Evolutionary conservation across 345 rosid genomes (phyloP), one percentile per base, ranked within the genome.

Genomic region (Aurinia saxatilis): DNA sequence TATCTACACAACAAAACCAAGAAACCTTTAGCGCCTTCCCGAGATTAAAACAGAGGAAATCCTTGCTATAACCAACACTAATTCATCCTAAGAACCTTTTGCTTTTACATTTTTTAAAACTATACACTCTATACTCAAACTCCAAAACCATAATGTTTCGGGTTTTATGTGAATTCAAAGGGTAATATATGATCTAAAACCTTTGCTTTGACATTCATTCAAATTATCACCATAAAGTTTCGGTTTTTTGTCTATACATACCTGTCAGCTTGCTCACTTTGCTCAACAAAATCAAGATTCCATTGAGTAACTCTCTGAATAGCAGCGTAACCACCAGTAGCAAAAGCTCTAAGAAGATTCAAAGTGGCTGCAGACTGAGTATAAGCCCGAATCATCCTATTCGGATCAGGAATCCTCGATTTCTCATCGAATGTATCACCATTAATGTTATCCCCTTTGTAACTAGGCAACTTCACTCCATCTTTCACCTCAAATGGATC

Each of bases 311-410:
- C 84, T 58, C 84, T 76, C 62, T 82, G 87, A 75, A 82, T 82
- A 14, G 84, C 87, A 10, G 87, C 87, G 2, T 82, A 82, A 0
- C 87, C 87, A 57, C 88, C 88, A 1, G 85, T 80, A 27, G 88
- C 88, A 60, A 80, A 80, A 39, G 88, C 78, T 69, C 88, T 77
- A n/a, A 83, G 81, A 72, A 83, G 88, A 50, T 83, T 83, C 58
- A 83, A 74, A 47, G 88, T 83, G 0, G 83, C 81, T 1, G 85
- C 83, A 40, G 81, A 75, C 34, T 83, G 88, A 2, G 73, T 58
- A 46, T 83, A 83, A 70, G 88, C 85, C 15, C 77, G 75, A 49
- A 78, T 65, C 88, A 83, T 76, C 59, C 88, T 57, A 5, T 80
- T 48, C 3, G 88, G 85, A 51, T 83, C 88, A 15, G 88, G 85